Evolutionary conservation across 306 rosid genomes (phyloP).

Genomic region (Lathyrus sativus): DNA sequence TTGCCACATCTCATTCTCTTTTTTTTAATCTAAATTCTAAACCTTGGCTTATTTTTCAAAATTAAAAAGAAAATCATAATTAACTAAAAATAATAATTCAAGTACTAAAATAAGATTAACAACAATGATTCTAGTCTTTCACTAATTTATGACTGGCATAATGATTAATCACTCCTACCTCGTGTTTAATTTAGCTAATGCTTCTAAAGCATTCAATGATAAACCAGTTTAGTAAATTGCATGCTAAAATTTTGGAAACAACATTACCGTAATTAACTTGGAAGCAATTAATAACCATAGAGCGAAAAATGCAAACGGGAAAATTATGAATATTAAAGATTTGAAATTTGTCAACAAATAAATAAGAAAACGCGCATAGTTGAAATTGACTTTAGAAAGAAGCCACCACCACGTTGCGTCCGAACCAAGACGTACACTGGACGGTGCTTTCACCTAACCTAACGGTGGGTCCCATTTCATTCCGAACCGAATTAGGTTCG

Average conservation of each 20-base stretch:
- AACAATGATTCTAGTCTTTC: not conserved
- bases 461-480: slow-evolving; percentile 32
- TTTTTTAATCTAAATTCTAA: not conserved
- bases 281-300: slow-evolving; percentile 36
- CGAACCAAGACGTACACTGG: slow-evolving; percentile 49
- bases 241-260: slow-evolving; percentile 18
- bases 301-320: slow-evolving; percentile 16
- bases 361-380: slow-evolving; percentile 27
- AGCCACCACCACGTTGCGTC: slow-evolving; percentile 40
- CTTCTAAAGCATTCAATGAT: slow-evolving; percentile 1
- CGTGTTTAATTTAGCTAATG: slow-evolving; percentile 28
- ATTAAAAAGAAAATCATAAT: no score
- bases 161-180: not conserved
- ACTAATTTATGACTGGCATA: not conserved
- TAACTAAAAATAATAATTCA: no score
- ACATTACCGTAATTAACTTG: not conserved
- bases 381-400: slow-evolving; percentile 37
- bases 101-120: not conserved
- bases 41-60: no score
- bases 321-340: slow-evolving; percentile 17
- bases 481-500: slow-evolving; percentile 47
- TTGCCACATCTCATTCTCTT: not conserved
- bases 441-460: slow-evolving; percentile 41
- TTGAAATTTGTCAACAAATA: slow-evolving; percentile 5
- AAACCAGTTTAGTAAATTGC: slow-evolving; percentile 6